phyloP scores from a whole-genome alignment of 345 rosid genomes.

The Acer negundo region DNA sequence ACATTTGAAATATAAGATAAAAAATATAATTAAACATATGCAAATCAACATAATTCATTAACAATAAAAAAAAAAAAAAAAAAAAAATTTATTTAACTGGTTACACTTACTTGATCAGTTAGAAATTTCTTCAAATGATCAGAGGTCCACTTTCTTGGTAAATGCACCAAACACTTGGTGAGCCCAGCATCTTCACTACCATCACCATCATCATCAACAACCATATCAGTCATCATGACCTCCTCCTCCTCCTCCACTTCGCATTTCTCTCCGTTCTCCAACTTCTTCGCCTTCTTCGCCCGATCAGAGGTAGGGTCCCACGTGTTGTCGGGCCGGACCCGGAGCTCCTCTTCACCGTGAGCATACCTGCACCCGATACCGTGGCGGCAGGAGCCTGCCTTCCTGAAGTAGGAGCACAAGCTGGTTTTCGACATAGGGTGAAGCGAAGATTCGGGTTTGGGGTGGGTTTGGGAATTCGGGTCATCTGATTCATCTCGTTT shows the following conservation, averaged over 20 bases:
- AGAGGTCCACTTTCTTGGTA: constrained; percentile 69
- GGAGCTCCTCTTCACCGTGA: constrained; percentile 87
- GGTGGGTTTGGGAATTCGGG: constrained; percentile 20
- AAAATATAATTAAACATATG: too few species aligned
- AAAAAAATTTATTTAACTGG: neutral
- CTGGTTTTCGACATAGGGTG: constrained; percentile 69
- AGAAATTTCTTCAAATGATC: constrained; percentile 66
- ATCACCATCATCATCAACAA: constrained; percentile 49
- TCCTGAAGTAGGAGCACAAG: constrained; percentile 86
- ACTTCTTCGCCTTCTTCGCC: constrained; percentile 59
- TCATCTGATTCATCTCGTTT: constrained; percentile 48
- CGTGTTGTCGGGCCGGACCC: constrained; percentile 70
- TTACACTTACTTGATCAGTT: constrained; percentile 49
- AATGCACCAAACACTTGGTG: constrained; percentile 79
- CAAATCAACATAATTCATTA: neutral
- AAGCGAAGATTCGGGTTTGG: constrained; percentile 23
- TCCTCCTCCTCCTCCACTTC: constrained; percentile 28
- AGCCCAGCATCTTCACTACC: constrained; percentile 40
- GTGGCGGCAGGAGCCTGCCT: constrained; percentile 62
- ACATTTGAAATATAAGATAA: too few species aligned
- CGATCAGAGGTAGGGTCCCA: constrained; percentile 97
- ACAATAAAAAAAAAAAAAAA: too few species aligned
- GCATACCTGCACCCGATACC: constrained; percentile 79
- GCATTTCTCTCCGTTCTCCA: constrained; percentile 29
- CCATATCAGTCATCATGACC: constrained; percentile 62